These are phyloP conservation scores for Naegleria gruberi DNA, from an alignment of 208 protist species.

Conservation along the genomic window DNA sequence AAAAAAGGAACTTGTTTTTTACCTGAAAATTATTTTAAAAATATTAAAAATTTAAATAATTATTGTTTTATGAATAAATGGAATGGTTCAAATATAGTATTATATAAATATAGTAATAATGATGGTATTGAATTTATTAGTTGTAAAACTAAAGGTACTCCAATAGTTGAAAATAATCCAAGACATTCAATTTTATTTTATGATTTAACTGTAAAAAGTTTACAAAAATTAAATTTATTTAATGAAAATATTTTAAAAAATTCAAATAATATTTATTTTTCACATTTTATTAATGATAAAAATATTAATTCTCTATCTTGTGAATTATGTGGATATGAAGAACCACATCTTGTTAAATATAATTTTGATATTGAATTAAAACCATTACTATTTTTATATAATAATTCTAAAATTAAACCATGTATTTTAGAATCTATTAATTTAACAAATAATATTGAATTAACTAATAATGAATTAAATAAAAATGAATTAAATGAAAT, in stretches of 20 bases:
- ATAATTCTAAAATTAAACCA: neutral
- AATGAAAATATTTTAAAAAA: neutral
- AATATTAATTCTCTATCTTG: neutral
- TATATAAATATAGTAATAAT: neutral
- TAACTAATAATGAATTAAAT: no score
- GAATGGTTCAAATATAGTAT: neutral
- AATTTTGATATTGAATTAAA: constrained; percentile 5
- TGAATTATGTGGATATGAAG: constrained; percentile 12
- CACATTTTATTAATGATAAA: neutral
- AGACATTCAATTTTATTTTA: neutral
- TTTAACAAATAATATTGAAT: no score
- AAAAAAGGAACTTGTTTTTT: neutral
- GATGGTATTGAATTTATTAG: neutral
- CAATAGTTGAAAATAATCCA: neutral
- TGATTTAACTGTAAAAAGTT: neutral
- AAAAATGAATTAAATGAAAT: no score
- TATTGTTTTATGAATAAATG: constrained; percentile 12
- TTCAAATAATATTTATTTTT: neutral
- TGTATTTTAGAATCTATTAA: neutral
- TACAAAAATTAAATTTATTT: neutral
- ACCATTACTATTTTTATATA: neutral
- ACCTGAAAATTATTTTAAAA: neutral
- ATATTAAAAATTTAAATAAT: neutral
- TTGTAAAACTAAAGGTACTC: neutral
- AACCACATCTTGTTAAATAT: constrained; percentile 17